A percentile compares a stretch with the other conserved stretches of the same genome.
Conservation (phyloP, 495 filamentous ascomycete species). For the Thozetella sp. region DNA sequence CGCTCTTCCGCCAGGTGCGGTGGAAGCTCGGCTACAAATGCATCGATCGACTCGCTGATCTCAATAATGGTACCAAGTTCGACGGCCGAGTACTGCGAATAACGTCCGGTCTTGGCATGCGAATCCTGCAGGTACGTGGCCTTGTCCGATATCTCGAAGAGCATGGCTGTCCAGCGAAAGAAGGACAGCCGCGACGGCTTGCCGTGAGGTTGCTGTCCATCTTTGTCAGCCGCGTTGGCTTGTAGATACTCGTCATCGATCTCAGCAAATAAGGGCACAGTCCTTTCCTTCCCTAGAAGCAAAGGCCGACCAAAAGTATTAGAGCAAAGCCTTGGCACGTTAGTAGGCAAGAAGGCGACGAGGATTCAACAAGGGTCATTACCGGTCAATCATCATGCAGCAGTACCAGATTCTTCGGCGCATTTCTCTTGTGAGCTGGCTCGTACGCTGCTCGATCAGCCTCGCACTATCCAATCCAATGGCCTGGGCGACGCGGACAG, state of each 20-base stretch:
- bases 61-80: slow-evolving; percentile 12
- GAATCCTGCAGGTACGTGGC: slow-evolving; percentile 1
- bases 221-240: neutral
- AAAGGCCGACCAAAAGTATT: slow-evolving; percentile 35
- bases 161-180: neutral
- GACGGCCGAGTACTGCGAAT: neutral
- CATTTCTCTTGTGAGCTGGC: slow-evolving; percentile 32
- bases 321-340: slow-evolving; percentile 21
- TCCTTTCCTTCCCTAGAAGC: slow-evolving; percentile 19
- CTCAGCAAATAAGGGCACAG: slow-evolving; percentile 11
- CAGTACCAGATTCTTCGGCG: slow-evolving; percentile 39
- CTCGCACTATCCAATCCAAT: slow-evolving; percentile 32
- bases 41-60: slow-evolving; percentile 13
- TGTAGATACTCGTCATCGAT: slow-evolving; percentile 33
- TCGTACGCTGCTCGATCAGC: slow-evolving; percentile 6
- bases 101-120: neutral
- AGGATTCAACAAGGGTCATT: neutral
- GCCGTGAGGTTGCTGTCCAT: slow-evolving; percentile 13
- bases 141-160: neutral
- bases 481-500: slow-evolving; percentile 34
- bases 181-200: slow-evolving; percentile 9
- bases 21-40: slow-evolving; percentile 7
- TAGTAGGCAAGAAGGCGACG: neutral
- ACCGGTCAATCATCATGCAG: slow-evolving; percentile 41
- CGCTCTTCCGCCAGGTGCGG: slow-evolving; percentile 8